Base-by-base conservation (phyloP, 2,329 filamentous ascomycete genomes). In the Fusarium compactum region DNA sequence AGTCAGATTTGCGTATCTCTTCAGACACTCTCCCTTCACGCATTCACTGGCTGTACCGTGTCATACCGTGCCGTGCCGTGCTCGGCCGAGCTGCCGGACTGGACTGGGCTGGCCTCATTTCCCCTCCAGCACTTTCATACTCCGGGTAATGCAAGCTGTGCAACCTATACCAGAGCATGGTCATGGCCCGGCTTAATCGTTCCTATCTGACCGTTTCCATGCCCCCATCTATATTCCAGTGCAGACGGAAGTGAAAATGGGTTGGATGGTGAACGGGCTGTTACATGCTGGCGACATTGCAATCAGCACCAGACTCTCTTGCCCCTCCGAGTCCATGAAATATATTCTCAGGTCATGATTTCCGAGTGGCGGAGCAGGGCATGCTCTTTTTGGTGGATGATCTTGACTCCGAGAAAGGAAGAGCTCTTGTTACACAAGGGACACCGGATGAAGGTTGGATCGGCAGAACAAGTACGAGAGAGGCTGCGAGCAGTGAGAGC, bases 171-270 rank as follows among this genome's bases (percentile, higher is more conserved):
- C 43, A 38, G 20, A 38, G 45, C 47, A 20, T 38, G 55, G 46
- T 8, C 54, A 40, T 38, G 11, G 12, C 50, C 29, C 55, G 46
- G 54, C 46, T 43, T 51, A n/a, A 30, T 46, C 25, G 15, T 24
- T 46, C 34, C 48, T 38, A n/a, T 44, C 30, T 40, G 24, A 22
- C 56, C 32, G 14, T 22, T 46, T 55, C 58, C 41, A 30, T 34
- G 44, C 47, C 32, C 32, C 45, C 56, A 59, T 56, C 46, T 29
- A 27, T 34, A 53, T 55, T 52, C 60, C 62, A 65, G 62, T 44
- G 52, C 56, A 68, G 60, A 68, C 68, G 47, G 29, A 47, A 50
- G 57, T 69, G 56, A 72, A 64, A 47, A 32, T 48, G 60, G 63
- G 67, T 64, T 55, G 56, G 60, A 58, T 46, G 18, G 43, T 41